Evolutionary conservation across 345 rosid species (phyloP).

Genomic region (Psidium friedrichsthalianum): DNA sequence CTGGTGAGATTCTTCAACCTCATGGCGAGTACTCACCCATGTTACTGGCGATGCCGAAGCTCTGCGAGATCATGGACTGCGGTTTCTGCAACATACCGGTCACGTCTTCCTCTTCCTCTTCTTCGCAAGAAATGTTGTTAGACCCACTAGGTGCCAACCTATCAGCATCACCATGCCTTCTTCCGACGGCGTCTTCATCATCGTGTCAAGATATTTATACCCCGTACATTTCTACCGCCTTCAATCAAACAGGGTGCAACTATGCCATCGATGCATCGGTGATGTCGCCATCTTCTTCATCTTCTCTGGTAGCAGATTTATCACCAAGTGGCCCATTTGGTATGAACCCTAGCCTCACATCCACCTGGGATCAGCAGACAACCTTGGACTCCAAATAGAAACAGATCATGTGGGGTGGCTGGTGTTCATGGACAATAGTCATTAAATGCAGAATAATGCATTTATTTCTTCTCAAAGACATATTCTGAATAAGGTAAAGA

Average conservation of each 20-base stretch:
- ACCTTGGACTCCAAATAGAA: background rate
- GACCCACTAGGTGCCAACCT: background rate
- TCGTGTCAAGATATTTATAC: background rate
- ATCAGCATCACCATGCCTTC: background rate
- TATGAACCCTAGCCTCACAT: background rate
- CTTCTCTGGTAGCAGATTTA: background rate
- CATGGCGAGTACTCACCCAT: background rate
- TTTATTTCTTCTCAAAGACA: background rate
- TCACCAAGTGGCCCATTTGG: background rate
- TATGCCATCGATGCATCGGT: background rate
- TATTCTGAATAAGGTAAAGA: background rate
- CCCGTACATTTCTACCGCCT: background rate
- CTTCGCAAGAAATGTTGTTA: conserved; percentile 4
- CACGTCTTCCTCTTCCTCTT: conserved; percentile 13
- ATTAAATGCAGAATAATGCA: background rate
- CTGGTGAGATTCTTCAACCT: background rate
- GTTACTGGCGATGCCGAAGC: conserved; percentile 34
- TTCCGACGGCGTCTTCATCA: background rate
- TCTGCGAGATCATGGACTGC: conserved; percentile 21
- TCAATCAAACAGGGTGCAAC: background rate
- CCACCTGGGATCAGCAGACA: background rate
- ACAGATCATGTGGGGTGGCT: background rate
- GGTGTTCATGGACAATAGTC: background rate
- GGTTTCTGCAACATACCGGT: conserved; percentile 1
- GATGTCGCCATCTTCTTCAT: background rate